Evolutionary conservation across 1,284 basidiomycete genomes (phyloP), one percentile per base, ranked within the genome.

Genomic region (Peniophora sp.): DNA sequence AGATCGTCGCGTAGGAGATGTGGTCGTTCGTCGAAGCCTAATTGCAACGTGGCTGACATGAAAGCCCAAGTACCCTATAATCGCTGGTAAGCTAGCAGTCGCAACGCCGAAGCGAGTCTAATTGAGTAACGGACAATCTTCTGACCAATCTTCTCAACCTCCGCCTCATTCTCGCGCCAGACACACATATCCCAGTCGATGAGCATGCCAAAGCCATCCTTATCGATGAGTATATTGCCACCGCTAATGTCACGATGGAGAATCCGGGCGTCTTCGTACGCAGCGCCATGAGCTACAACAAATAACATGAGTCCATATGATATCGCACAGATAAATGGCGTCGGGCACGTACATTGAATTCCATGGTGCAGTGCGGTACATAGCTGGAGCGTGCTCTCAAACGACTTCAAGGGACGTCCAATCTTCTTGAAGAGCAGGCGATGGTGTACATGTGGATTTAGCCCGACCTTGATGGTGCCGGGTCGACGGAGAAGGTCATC

Each of bases 141-240:
- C n/a, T 41, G 37, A 5, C 18, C 37, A 6, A 8, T 20, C n/a
- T n/a, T 41, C 15, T 41, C n/a, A 5, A n/a, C 15, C 37, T n/a
- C 37, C 37, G 6, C 37, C 18, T n/a, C 15, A 41, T 17, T 41
- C 18, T 41, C 37, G n/a, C 15, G 37, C 37, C 37, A 41, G 37
- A n/a, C 5, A 41, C 37, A 41, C 37, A 41, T 17, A 41, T 45
- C 43, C 43, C 43, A 45, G n/a, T 45, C 43, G 23, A 45, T 45
- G 20, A 45, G 43, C 43, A 45, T 45, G 18, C 43, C 43, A 9
- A 20, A 9, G 20, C 43, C 43, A n/a, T 45, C 18, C 23, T 45
- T 24, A n/a, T 45, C 43, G 23, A 45, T 45, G 12, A 45, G 9
- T 9, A 45, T 24, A 24, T 45, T 45, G 23, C 23, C 23, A 45